A percentile compares a stretch with the other conserved stretches of the same genome.
Conservation (phyloP, 345 rosid genomes). For the Lumnitzera racemosa region DNA sequence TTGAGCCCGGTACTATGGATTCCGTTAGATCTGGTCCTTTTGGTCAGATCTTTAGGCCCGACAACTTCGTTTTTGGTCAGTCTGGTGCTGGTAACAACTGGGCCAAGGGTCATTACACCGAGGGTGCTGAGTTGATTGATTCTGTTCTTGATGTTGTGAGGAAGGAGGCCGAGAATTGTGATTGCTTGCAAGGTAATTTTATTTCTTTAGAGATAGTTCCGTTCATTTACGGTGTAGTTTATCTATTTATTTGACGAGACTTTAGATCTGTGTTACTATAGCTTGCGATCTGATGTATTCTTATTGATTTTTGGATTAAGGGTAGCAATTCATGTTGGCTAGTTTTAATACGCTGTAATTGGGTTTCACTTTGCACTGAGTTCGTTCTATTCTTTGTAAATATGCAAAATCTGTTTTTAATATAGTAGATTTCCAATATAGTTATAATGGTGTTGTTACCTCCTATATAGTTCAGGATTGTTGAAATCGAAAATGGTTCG, state of each 20-base stretch:
- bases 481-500: too few species aligned
- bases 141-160: constrained; percentile 13
- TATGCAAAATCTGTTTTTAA: too few species aligned
- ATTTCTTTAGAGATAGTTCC: neutral
- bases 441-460: too few species aligned
- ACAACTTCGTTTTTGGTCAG: constrained; percentile 17
- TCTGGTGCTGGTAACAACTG: constrained; percentile 17
- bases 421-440: too few species aligned
- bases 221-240: neutral
- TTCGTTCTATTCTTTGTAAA: too few species aligned
- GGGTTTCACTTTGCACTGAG: too few species aligned
- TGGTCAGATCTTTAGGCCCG: constrained; percentile 18
- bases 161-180: constrained; percentile 17
- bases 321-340: too few species aligned
- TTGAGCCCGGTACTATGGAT: constrained; percentile 17
- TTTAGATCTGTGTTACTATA: too few species aligned
- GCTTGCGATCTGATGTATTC: too few species aligned
- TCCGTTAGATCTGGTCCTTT: constrained; percentile 14
- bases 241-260: neutral
- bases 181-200: constrained; percentile 10
- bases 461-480: too few species aligned
- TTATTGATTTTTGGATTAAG: too few species aligned
- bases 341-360: too few species aligned
- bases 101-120: constrained; percentile 16
- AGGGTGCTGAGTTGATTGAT: constrained; percentile 15